Percentiles rank a stretch among this genome's conserved stretches.
phyloP scores from a whole-genome alignment of 257 asterid species.

The Datura wrightii region DNA sequence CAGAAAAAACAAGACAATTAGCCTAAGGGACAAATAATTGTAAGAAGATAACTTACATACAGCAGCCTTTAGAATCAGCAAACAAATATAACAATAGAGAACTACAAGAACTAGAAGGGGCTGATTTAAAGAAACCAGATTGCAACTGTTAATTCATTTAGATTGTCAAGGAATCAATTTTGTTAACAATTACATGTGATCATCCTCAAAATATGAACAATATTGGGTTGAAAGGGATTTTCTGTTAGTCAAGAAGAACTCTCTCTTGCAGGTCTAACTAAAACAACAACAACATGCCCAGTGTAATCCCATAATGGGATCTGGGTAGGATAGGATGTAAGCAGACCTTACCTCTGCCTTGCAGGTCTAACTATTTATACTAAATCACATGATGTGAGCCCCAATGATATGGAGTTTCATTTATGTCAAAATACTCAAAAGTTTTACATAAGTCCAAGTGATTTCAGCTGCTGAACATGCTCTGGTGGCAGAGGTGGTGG shows the following conservation, averaged over 20 bases:
- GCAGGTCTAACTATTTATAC: slow-evolving; percentile 8
- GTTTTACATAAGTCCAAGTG: slow-evolving; percentile 82
- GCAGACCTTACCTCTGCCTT: not conserved
- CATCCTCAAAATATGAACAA: slow-evolving; percentile 40
- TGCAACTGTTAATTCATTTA: slow-evolving; percentile 13
- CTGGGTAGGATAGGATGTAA: not conserved
- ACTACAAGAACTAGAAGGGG: not conserved
- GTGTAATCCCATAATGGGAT: not conserved
- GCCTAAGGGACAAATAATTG: not conserved
- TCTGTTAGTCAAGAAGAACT: not conserved
- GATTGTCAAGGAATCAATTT: slow-evolving; percentile 11
- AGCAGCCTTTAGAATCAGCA: not conserved
- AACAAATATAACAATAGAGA: not conserved
- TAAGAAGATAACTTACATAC: not conserved
- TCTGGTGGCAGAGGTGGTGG: slow-evolving; percentile 86
- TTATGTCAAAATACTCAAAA: slow-evolving; percentile 23
- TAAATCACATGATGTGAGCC: not conserved
- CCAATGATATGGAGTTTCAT: slow-evolving; percentile 26
- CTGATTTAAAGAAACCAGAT: not conserved
- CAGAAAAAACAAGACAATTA: not conserved
- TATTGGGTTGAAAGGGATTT: slow-evolving; percentile 28
- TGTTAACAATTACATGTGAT: slow-evolving; percentile 20
- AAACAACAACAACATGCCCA: not conserved
- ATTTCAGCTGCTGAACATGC: slow-evolving; percentile 89
- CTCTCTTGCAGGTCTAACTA: slow-evolving; percentile 3